Base-by-base conservation (phyloP, 2,329 filamentous ascomycete genomes). In the Arachnomyces sp. region DNA sequence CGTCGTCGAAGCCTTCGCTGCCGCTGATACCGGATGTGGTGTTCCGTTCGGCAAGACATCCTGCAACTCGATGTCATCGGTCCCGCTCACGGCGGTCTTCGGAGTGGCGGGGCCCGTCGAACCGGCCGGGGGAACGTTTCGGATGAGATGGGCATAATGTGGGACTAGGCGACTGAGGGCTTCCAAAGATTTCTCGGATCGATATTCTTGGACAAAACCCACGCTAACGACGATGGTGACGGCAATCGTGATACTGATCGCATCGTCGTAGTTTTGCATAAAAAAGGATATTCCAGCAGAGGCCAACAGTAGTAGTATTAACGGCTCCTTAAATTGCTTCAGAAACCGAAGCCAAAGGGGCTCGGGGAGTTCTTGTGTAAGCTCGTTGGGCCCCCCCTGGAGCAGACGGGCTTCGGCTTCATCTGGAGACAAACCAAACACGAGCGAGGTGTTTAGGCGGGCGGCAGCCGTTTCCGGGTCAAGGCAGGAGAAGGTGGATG, bases 151-250 rank as follows among this genome's bases (percentile, higher is more conserved):
- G 20, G 93, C 92, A 59, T 89, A 87, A 60, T 96, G 93, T 18
- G 92, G 93, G 0, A 98, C 90, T 17, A 98, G 70, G 53, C 92
- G 86, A 57, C 84, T 95, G 51, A 98, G 70, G 14, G 92, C 92
- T 63, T 98, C 92, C 49, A 98, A 79, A 2, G 90, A 96, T 64
- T 98, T 93, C 60, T 98, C 92, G 6, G 92, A 96, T 43, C 92
- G 76, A 61, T 98, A 98, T 65, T 98, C 92, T 60, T 98, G 92
- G 38, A 96, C 79, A 53, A 98, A 98, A 2, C 90, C 92, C 31
- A 98, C 92, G 0, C 83, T 84, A 16, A 98, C 89, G 4, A 98
- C 92, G 52, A 98, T 98, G 17, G 89, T 94, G 15, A 98, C 92
- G 2, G 92, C 92, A 25, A 94, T 81, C 0, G 90, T 84, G 56